A percentile compares a stretch with the other conserved stretches of the same genome.
These are phyloP conservation scores for Vitis hybrid DNA, from an alignment of 177 flowering plant species.

Conservation along the genomic window DNA sequence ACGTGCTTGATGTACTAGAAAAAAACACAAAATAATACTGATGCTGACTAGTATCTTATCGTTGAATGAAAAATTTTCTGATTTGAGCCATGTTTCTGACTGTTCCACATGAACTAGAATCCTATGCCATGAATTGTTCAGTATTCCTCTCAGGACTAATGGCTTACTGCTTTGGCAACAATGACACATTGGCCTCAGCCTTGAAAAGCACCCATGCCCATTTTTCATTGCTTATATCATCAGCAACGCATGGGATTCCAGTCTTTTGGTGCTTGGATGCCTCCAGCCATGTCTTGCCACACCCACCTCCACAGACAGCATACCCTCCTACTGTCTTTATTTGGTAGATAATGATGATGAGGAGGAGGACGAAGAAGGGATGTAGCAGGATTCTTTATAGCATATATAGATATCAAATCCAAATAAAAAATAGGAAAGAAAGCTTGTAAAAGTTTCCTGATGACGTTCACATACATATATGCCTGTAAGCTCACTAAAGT, in stretches of 20 bases:
- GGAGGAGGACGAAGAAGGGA: too few relatives aligned
- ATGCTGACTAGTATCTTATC: too few relatives aligned
- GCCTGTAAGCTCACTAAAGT: too few relatives aligned
- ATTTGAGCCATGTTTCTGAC: constrained; percentile 27
- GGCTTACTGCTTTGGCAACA: constrained; percentile 90
- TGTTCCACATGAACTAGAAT: constrained; percentile 73
- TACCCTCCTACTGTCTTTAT: constrained; percentile 66
- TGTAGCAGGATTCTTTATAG: too few relatives aligned
- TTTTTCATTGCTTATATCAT: constrained; percentile 65
- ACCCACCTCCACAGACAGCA: constrained; percentile 94
- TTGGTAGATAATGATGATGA: constrained; percentile 27
- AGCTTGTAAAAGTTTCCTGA: too few relatives aligned
- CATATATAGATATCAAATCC: too few relatives aligned
- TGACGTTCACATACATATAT: too few relatives aligned
- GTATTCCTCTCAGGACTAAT: constrained; percentile 77
- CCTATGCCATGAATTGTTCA: constrained; percentile 98
- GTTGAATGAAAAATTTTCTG: too few relatives aligned
- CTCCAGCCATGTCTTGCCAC: constrained; percentile 93
- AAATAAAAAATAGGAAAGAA: too few relatives aligned
- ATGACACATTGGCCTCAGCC: constrained; percentile 51
- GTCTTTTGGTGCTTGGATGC: constrained; percentile 70
- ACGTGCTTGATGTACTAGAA: too few relatives aligned
- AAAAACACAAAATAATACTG: too few relatives aligned
- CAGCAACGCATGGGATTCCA: constrained; percentile 61
- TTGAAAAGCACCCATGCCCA: constrained; percentile 98